Conservation (phyloP, 148 eudicot genomes). For the Pouteria glomerata region DNA sequence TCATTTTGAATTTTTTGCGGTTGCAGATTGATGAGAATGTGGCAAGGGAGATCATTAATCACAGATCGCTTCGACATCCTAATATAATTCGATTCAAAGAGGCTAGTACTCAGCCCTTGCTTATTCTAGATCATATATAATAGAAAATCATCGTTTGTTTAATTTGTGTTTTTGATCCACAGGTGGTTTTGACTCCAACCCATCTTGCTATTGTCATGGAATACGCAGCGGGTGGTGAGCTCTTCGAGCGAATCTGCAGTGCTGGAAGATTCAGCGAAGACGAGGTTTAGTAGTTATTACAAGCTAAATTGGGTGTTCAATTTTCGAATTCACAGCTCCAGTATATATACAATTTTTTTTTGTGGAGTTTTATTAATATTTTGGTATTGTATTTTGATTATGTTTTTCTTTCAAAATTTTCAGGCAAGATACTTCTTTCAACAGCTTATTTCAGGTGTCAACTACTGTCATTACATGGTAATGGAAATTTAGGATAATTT, state of each 20-base stretch:
- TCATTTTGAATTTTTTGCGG: not conserved
- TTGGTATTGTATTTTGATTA: not conserved
- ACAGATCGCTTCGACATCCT: conserved; percentile 75
- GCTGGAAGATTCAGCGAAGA: conserved; percentile 82
- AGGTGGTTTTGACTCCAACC: conserved; percentile 78
- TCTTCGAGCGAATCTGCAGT: conserved; percentile 66
- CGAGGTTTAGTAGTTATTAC: conserved; percentile 37
- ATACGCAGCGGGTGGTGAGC: conserved; percentile 83
- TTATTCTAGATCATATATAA: not conserved
- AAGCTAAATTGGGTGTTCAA: not conserved
- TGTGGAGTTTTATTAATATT: not conserved
- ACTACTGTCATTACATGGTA: conserved; percentile 77
- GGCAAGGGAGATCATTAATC: conserved; percentile 84
- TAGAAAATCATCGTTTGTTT: not conserved
- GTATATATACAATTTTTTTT: not conserved
- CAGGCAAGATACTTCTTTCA: conserved; percentile 90
- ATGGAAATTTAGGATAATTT: conserved; percentile 8
- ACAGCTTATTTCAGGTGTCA: conserved; percentile 79
- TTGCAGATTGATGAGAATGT: conserved; percentile 81
- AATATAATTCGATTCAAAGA: conserved; percentile 80
- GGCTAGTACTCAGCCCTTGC: conserved; percentile 23
- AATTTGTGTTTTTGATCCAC: conserved; percentile 4
- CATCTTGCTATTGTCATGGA: conserved; percentile 87
- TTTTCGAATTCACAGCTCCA: not conserved
- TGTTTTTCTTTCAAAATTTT: conserved; percentile 6